These are phyloP conservation scores for Dryas octopetala DNA, from an alignment of 306 rosid species.

Conservation along the genomic window DNA sequence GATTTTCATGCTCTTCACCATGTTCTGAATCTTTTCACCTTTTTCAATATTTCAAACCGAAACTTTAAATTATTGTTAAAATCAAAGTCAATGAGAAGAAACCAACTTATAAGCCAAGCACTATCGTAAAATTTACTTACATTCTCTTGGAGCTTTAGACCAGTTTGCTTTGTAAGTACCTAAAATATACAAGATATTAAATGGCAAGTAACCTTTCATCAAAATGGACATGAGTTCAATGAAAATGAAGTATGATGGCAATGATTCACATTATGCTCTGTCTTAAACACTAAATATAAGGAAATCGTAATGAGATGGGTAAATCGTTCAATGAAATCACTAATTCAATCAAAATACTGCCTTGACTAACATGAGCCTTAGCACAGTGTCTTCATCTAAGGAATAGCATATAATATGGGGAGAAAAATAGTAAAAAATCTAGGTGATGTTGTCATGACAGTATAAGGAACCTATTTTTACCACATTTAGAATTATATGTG, in stretches of 20 bases:
- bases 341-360: not conserved
- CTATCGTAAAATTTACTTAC: constrained; percentile 46
- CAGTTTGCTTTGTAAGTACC: constrained; percentile 90
- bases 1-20: not conserved
- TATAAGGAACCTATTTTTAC: no score
- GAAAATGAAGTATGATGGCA: not conserved
- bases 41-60: constrained; percentile 14
- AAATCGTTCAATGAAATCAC: not conserved
- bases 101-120: constrained; percentile 14
- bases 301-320: not conserved
- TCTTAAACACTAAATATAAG: not conserved
- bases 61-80: not conserved
- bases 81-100: constrained; percentile 10
- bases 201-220: constrained; percentile 16
- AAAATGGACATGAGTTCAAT: not conserved
- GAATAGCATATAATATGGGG: not conserved
- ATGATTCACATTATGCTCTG: not conserved
- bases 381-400: not conserved
- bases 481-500: not conserved
- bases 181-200: constrained; percentile 35
- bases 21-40: not conserved
- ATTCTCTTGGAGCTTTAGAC: constrained; percentile 69
- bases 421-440: not conserved
- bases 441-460: not conserved
- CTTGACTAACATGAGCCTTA: not conserved